phyloP scores from a whole-genome alignment of 129 eudicot genomes.

The Flaveria sonorensis region DNA sequence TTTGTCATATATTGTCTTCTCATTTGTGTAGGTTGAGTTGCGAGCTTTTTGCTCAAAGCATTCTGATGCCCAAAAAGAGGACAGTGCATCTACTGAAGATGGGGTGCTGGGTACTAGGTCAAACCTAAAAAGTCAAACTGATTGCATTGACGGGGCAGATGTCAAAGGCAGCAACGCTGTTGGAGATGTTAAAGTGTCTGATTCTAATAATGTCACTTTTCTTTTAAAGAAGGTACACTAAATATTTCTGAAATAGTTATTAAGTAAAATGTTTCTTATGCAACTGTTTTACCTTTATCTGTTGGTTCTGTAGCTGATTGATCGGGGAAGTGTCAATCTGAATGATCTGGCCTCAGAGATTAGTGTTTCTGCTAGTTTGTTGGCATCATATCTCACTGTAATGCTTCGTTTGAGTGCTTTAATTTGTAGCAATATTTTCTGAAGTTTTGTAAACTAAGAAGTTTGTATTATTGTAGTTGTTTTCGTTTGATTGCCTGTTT shows the following conservation, averaged over 20 bases:
- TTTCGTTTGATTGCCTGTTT: conserved; percentile 10
- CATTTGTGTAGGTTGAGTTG: conserved; percentile 69
- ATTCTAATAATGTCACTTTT: conserved; percentile 42
- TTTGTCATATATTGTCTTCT: background rate
- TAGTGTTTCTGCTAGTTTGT: conserved; percentile 59
- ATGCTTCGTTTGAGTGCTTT: conserved; percentile 35
- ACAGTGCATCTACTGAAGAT: conserved; percentile 34
- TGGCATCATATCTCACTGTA: conserved; percentile 63
- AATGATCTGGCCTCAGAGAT: conserved; percentile 74
- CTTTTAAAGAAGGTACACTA: conserved; percentile 69
- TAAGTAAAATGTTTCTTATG: background rate
- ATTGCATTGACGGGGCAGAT: conserved; percentile 40
- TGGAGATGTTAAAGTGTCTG: conserved; percentile 46
- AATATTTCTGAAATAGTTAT: background rate
- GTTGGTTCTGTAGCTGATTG: conserved; percentile 55
- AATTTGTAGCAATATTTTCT: background rate
- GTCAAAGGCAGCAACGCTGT: conserved; percentile 32
- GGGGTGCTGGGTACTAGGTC: conserved; percentile 37
- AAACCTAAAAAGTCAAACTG: conserved; percentile 45
- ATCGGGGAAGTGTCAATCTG: conserved; percentile 63
- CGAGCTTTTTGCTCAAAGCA: conserved; percentile 93
- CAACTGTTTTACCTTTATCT: conserved; percentile 17
- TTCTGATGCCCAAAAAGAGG: conserved; percentile 56
- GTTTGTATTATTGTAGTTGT: background rate
- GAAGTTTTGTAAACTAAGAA: background rate